Conservation (phyloP, 2,329 filamentous ascomycete genomes). For the Cercospora sp. region DNA sequence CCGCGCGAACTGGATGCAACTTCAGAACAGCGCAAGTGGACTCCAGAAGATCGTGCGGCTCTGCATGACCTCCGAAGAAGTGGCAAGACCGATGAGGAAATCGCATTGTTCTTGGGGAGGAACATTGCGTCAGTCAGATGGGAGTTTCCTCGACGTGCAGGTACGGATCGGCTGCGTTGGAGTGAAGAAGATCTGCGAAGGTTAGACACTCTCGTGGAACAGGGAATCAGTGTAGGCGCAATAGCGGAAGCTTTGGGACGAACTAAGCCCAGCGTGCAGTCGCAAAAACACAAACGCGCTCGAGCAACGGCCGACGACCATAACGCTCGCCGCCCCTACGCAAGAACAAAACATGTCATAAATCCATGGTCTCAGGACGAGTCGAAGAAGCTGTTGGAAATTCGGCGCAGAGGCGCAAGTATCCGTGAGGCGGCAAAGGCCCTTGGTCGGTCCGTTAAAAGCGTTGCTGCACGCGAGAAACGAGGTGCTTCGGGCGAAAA, state of each 20-base stretch:
- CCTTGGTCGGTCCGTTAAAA: neutral
- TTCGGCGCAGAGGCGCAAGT: neutral
- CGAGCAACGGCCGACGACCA: neutral
- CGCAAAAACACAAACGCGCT: neutral
- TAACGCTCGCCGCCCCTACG: neutral
- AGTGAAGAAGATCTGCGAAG: neutral
- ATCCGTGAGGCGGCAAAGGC: neutral
- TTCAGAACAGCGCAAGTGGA: neutral
- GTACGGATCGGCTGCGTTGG: accelerated
- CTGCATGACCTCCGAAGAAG: neutral
- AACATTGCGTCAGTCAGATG: neutral
- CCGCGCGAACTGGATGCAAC: neutral
- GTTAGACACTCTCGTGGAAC: neutral
- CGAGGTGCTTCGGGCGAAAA: neutral
- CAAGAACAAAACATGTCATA: neutral
- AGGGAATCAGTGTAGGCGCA: neutral
- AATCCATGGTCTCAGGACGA: neutral
- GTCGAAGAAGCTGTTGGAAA: neutral
- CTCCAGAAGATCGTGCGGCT: neutral
- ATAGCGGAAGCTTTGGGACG: neutral
- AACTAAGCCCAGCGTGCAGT: neutral
- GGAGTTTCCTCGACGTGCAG: neutral
- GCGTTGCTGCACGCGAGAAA: neutral
- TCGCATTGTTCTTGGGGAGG: neutral
- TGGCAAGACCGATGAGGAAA: neutral